Evolutionary conservation across 768 basidiomycete species (phyloP), one percentile per base, ranked within the genome.

Genomic region (Neoboletus brunneissimus): DNA sequence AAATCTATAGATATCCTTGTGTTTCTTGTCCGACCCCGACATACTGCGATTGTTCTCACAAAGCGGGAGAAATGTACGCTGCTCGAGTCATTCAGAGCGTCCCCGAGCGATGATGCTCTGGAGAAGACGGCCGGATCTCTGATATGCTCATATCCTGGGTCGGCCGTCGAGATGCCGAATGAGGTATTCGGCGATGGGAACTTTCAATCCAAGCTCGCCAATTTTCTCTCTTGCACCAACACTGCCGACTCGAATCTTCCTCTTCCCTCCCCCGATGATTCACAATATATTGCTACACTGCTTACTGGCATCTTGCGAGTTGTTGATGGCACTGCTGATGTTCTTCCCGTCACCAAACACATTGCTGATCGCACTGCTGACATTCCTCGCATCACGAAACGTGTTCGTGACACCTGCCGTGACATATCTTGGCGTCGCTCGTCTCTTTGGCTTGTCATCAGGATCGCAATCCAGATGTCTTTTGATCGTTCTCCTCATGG

Each of bases 11-110:
- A 75, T 52, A 62, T 69, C n/a, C 46, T 77, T 7, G 63, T 65
- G 13, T 63, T 80, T 41, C 70, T 70, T 12, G 67, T 81, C 22
- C 68, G 64, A n/a, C 65, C 65, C 5, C 80, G 80, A 51, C 78
- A 79, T 48, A 76, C 79, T 3, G 78, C 67, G 18, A 34, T 81
- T 5, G 65, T 81, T 16, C 40, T 78, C 27, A 72, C 71, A 42
- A 66, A 65, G 53, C 37, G 47, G 25, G 50, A 58, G 7, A 41
- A 54, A 2, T 44, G 58, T 7, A 71, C 72, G 4, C 7, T 40
- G n/a, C 18, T 40, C n/a, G 38, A 40, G 38, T n/a, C 38, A 40
- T 40, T 20, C 18, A 9, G 54, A 68, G 25, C 74, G 10, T 73
- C 76, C 2, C 72, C 77, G 0, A 46, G 58, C 9, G 54, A 61